Conservation (phyloP, 1,284 basidiomycete genomes). For the Trichosporon sp. region DNA sequence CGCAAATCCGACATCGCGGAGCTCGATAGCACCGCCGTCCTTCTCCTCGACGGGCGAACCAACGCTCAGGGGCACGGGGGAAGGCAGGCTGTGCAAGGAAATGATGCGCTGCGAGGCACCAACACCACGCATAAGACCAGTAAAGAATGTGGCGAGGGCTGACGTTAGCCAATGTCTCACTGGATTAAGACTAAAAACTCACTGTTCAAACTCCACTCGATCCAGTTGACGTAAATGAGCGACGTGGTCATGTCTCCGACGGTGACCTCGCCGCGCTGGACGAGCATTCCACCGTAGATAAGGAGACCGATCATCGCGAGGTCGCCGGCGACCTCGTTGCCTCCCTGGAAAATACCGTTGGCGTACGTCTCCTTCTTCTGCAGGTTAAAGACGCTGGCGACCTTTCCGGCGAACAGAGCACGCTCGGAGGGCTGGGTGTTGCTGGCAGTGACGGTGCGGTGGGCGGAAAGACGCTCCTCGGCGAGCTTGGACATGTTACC, state of each 20-base stretch:
- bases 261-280: slow-evolving; percentile 49
- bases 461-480: slow-evolving; percentile 53
- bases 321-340: slow-evolving; percentile 54
- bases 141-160: slow-evolving; percentile 55
- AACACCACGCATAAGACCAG: slow-evolving; percentile 55
- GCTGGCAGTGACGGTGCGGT: slow-evolving; percentile 53
- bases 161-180: slow-evolving; percentile 7
- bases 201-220: slow-evolving; percentile 56
- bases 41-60: slow-evolving; percentile 42
- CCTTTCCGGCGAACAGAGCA: slow-evolving; percentile 46
- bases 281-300: slow-evolving; percentile 53
- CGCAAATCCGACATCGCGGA: slow-evolving; percentile 70
- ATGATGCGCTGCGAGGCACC: slow-evolving; percentile 55
- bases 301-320: slow-evolving; percentile 54
- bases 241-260: slow-evolving; percentile 55
- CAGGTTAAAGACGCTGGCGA: slow-evolving; percentile 49
- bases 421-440: slow-evolving; percentile 52
- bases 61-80: slow-evolving; percentile 50
- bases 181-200: slow-evolving; percentile 26
- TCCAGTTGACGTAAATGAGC: slow-evolving; percentile 57
- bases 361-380: slow-evolving; percentile 55
- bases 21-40: slow-evolving; percentile 68
- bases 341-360: slow-evolving; percentile 54
- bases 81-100: slow-evolving; percentile 46
- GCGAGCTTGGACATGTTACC: slow-evolving; percentile 54